These are phyloP conservation scores for Hypoxylon sp. DNA, from an alignment of 2,329 filamentous ascomycete genomes.

Conservation along the genomic window DNA sequence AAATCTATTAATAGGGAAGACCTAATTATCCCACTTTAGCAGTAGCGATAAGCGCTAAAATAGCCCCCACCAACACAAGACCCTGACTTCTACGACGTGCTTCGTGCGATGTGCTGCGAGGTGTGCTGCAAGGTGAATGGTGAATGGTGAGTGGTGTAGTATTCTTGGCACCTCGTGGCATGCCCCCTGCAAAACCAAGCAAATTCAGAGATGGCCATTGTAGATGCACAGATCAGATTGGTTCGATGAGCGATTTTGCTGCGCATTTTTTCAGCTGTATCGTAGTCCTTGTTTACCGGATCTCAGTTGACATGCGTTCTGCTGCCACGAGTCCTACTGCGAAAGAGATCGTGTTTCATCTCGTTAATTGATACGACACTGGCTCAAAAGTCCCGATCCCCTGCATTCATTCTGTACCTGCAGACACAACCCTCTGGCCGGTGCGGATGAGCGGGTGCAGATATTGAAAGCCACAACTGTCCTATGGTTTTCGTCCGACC, in stretches of 20 bases:
- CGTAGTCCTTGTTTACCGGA: slow-evolving; percentile 24
- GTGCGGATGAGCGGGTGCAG: slow-evolving; percentile 31
- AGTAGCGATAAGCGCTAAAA: slow-evolving; percentile 28
- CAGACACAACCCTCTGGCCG: slow-evolving; percentile 29
- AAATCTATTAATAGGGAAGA: slow-evolving; percentile 31
- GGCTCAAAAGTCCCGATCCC: slow-evolving; percentile 25
- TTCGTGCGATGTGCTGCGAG: not conserved
- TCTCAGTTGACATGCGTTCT: slow-evolving; percentile 28
- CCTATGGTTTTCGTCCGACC: slow-evolving; percentile 13
- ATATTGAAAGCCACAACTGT: slow-evolving; percentile 12
- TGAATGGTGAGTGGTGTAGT: not conserved
- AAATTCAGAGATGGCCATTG: slow-evolving; percentile 4
- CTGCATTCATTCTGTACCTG: slow-evolving; percentile 29
- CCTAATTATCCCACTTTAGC: slow-evolving; percentile 20
- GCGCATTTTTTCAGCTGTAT: slow-evolving; percentile 37
- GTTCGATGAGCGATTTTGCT: slow-evolving; percentile 7
- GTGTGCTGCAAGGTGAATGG: slow-evolving; percentile 13
- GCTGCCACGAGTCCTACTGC: slow-evolving; percentile 11
- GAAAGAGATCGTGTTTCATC: slow-evolving; percentile 33
- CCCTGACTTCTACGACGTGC: slow-evolving; percentile 7
- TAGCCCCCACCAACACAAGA: slow-evolving; percentile 17
- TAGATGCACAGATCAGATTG: slow-evolving; percentile 32
- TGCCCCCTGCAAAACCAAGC: slow-evolving; percentile 20
- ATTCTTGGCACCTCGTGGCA: slow-evolving; percentile 38
- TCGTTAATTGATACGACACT: slow-evolving; percentile 34